These are phyloP conservation scores for Nidularia pulvinata DNA, from an alignment of 768 basidiomycete species.

Conservation along the genomic window DNA sequence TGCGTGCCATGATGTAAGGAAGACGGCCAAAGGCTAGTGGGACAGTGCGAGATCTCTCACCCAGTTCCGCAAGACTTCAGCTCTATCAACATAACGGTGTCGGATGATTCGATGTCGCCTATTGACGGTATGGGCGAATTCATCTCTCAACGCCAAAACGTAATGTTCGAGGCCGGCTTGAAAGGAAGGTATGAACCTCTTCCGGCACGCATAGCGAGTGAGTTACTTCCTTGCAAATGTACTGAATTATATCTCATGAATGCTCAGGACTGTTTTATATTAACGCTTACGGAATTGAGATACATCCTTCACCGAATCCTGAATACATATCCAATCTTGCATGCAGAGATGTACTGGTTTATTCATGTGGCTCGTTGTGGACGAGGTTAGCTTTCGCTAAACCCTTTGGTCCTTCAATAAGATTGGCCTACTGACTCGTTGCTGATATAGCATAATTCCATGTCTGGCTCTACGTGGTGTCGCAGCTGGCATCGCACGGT, in stretches of 20 bases:
- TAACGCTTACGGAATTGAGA: slow-evolving; percentile 89
- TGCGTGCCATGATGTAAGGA: slow-evolving; percentile 46
- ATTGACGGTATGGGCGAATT: slow-evolving; percentile 54
- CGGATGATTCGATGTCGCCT: slow-evolving; percentile 39
- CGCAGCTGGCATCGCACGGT: slow-evolving; percentile 74
- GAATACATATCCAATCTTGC: slow-evolving; percentile 69
- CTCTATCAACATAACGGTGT: slow-evolving; percentile 24
- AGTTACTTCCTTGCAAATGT: slow-evolving; percentile 18
- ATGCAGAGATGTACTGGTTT: slow-evolving; percentile 71
- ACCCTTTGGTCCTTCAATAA: not conserved
- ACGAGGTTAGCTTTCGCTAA: slow-evolving; percentile 60
- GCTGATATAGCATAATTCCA: slow-evolving; percentile 70
- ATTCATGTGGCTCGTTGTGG: slow-evolving; percentile 95
- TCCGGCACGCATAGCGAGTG: slow-evolving; percentile 62
- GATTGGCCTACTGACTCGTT: not conserved
- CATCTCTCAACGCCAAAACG: slow-evolving; percentile 50
- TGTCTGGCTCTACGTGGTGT: slow-evolving; percentile 87
- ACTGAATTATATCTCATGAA: not conserved
- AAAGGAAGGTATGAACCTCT: slow-evolving; percentile 60
- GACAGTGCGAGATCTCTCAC: slow-evolving; percentile 94
- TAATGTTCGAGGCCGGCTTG: slow-evolving; percentile 58
- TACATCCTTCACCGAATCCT: slow-evolving; percentile 87
- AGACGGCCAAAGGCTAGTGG: slow-evolving; percentile 77
- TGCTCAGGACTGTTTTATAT: slow-evolving; percentile 78
- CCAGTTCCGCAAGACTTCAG: slow-evolving; percentile 45